phyloP scores from a whole-genome alignment of 306 rosid genomes.

The Gastrolobium bilobum region DNA sequence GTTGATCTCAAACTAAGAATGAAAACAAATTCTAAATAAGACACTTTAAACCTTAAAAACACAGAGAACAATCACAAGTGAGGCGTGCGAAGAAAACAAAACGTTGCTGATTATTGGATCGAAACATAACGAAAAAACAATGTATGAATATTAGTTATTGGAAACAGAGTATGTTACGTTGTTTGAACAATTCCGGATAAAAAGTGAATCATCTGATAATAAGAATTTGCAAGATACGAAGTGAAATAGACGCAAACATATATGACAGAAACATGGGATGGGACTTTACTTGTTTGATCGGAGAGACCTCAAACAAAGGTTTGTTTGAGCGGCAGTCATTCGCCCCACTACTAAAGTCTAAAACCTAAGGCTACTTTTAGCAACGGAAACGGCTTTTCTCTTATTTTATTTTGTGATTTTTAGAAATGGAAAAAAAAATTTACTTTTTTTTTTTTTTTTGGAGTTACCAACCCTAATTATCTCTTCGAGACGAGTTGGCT shows the following conservation, averaged over 20 bases:
- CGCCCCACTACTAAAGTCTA: no score
- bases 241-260: not conserved
- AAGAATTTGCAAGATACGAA: not conserved
- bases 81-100: not conserved
- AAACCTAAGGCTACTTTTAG: not conserved
- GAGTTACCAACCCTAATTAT: no score
- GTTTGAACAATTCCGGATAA: not conserved
- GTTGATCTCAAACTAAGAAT: conserved; percentile 25
- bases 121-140: not conserved
- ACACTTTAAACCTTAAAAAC: not conserved
- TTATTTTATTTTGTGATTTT: no score
- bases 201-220: not conserved
- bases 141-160: not conserved
- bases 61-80: not conserved
- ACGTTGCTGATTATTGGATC: not conserved
- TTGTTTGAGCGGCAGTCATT: not conserved
- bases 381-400: not conserved
- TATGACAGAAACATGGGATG: not conserved
- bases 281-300: not conserved
- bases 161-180: not conserved
- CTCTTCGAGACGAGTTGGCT: no score
- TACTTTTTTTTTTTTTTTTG: no score
- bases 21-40: not conserved
- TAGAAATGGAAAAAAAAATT: no score
- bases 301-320: not conserved